These are phyloP conservation scores for Monotropa hypopitys DNA, from an alignment of 179 eudicot genomes.

Conservation along the genomic window DNA sequence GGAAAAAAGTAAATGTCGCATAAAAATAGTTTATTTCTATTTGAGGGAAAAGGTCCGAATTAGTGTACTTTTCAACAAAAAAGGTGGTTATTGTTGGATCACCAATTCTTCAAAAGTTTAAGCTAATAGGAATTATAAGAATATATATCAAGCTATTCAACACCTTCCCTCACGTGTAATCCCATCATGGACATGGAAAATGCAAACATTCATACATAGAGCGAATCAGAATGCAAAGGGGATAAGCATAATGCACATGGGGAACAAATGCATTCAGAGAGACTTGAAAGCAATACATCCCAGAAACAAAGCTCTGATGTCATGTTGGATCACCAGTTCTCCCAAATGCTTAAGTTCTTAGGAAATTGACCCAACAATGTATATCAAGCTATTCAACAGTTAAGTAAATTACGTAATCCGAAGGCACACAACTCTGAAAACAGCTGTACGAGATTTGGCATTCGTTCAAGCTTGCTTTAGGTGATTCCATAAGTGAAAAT, in stretches of 20 bases:
- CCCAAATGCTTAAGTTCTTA: neutral
- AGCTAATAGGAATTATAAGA: neutral
- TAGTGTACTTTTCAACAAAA: neutral
- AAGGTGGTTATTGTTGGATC: no score
- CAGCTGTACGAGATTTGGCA: neutral
- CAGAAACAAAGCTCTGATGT: neutral
- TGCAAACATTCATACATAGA: neutral
- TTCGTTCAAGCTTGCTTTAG: neutral
- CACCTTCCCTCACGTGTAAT: no score
- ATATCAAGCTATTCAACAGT: neutral
- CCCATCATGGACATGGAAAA: neutral
- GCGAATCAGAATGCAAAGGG: no score
- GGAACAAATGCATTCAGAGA: neutral
- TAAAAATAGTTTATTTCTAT: neutral
- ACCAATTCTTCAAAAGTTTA: neutral
- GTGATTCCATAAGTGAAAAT: neutral
- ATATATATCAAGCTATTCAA: no score
- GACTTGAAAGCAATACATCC: neutral
- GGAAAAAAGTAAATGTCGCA: conserved; percentile 9
- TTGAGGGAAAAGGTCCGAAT: neutral
- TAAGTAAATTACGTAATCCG: neutral
- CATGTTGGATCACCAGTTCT: neutral
- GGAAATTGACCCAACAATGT: no score
- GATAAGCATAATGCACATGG: neutral
- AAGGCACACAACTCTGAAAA: neutral